Evolutionary conservation across 495 filamentous ascomycete species (phyloP), one percentile per base, ranked within the genome.

Genomic region (Aspergillus leporis): DNA sequence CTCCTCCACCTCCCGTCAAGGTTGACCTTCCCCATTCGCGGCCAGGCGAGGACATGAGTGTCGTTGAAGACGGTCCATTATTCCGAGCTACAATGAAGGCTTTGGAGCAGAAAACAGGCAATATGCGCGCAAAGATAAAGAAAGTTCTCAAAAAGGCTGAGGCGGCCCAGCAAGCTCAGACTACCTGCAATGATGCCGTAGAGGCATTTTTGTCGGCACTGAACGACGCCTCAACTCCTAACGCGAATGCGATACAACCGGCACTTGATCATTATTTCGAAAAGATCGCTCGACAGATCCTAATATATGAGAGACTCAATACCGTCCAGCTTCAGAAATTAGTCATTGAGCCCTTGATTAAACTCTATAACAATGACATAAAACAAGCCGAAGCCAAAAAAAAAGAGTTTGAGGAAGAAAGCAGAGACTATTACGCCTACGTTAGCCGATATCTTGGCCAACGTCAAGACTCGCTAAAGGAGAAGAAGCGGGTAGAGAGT

Each of bases 211-310:
- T 95, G 73, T 88, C 92, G n/a, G 87, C 92, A 16, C 78, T 99
- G 45, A 83, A 86, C 51, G 94, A 98, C 62, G 90, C 91, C 4
- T 92, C 93, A 5, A 85, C 85, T 1, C 93, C 92, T 16, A 98
- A 97, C 72, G 90, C 90, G 40, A 93, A 96, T 66, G 94, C 94
- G 1, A 93, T 99, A 21, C 90, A 94, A 67, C 94, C 94, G 14
- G 94, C 93, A 4, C 78, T 98, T 47, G 94, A 99, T 50, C 93
- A 99, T 69, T 99, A 99, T 66, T 99, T 97, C 59, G 92, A 98
- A 68, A 96, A 93, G 67, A 98, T 95, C 59, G 93, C 92, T 12
- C 86, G 86, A 49, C 92, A 97, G 71, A 98, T 99, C 49, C 76
- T 97, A 41, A 66, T 73, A 13, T 98, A 96, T 59, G 93, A 98